phyloP scores from a whole-genome alignment of 73 alveolate genomes.

The Paraurostyla sp. region DNA sequence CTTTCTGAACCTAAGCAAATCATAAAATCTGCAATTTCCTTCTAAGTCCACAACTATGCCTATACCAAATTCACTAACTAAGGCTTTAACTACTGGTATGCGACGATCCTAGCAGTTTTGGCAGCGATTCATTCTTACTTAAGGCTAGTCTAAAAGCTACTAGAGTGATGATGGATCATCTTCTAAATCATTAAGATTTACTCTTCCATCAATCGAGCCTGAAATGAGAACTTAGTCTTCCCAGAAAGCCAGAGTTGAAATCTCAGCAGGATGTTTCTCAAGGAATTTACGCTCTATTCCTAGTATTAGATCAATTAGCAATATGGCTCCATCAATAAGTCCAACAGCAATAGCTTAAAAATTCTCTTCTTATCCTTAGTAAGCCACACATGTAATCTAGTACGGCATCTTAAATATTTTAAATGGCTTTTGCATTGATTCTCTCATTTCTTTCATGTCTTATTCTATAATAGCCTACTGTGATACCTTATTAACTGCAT shows the following conservation, averaged over 20 bases:
- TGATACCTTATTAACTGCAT: not conserved
- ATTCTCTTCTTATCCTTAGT: slow-evolving; percentile 46
- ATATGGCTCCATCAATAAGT: slow-evolving; percentile 64
- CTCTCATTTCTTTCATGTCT: not conserved
- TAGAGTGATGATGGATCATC: not conserved
- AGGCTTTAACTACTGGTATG: slow-evolving; percentile 62
- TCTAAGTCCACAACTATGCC: slow-evolving; percentile 66
- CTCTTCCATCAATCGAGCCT: slow-evolving; percentile 68
- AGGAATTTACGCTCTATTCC: slow-evolving; percentile 66
- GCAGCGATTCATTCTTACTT: slow-evolving; percentile 10
- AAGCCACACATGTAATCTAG: slow-evolving; percentile 36
- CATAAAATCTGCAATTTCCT: slow-evolving; percentile 71
- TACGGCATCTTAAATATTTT: slow-evolving; percentile 59
- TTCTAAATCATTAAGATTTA: slow-evolving; percentile 64
- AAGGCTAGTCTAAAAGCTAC: not conserved
- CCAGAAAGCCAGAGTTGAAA: slow-evolving; percentile 60
- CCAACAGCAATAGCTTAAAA: slow-evolving; percentile 65
- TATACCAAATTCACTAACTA: slow-evolving; percentile 60
- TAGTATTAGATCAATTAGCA: slow-evolving; percentile 51
- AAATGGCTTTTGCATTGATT: slow-evolving; percentile 8
- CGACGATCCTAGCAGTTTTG: slow-evolving; percentile 63
- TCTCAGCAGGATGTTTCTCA: slow-evolving; percentile 67
- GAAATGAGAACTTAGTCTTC: slow-evolving; percentile 64
- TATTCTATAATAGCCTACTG: not conserved
- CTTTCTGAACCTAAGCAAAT: slow-evolving; percentile 64